phyloP scores from a whole-genome alignment of 2,329 filamentous ascomycete genomes.

The Chaetoscypha palmicola region DNA sequence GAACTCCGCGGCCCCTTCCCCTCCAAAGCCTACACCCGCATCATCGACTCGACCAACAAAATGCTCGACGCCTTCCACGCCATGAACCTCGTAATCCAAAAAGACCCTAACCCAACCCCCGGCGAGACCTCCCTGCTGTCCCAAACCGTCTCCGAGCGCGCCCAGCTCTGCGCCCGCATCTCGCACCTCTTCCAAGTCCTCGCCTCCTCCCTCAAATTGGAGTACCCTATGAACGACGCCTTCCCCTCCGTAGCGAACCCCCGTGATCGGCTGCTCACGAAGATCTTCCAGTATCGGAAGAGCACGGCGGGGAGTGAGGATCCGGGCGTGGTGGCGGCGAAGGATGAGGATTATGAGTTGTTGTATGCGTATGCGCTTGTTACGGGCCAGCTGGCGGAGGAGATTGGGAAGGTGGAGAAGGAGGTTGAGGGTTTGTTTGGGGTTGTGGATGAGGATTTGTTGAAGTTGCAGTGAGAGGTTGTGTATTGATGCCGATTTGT shows the following conservation, averaged over 20 bases:
- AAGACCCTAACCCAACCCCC: slow-evolving; percentile 65
- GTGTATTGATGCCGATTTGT: no score
- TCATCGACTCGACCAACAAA: slow-evolving; percentile 72
- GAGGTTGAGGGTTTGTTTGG: slow-evolving; percentile 60
- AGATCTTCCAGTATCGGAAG: slow-evolving; percentile 80
- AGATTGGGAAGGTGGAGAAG: slow-evolving; percentile 51
- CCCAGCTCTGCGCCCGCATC: slow-evolving; percentile 77
- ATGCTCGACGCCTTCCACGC: slow-evolving; percentile 93
- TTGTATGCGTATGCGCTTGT: slow-evolving; percentile 83
- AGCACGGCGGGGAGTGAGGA: slow-evolving; percentile 33
- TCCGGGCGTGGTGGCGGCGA: slow-evolving; percentile 33
- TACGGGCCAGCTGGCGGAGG: slow-evolving; percentile 58
- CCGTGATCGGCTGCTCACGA: slow-evolving; percentile 75
- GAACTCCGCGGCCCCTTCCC: slow-evolving; percentile 85
- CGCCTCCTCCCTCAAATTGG: slow-evolving; percentile 86
- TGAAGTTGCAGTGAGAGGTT: slow-evolving; percentile 42
- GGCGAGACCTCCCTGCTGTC: slow-evolving; percentile 76
- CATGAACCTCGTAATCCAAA: slow-evolving; percentile 87
- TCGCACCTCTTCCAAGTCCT: slow-evolving; percentile 83
- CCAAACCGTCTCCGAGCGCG: slow-evolving; percentile 73
- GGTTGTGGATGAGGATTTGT: slow-evolving; percentile 51
- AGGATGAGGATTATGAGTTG: slow-evolving; percentile 80
- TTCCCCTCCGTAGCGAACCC: slow-evolving; percentile 76
- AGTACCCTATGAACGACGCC: slow-evolving; percentile 86
- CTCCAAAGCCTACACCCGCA: slow-evolving; percentile 60